Evolutionary conservation across 139 green algal species (phyloP).

Genomic region (Ostreobium quekettii): DNA sequence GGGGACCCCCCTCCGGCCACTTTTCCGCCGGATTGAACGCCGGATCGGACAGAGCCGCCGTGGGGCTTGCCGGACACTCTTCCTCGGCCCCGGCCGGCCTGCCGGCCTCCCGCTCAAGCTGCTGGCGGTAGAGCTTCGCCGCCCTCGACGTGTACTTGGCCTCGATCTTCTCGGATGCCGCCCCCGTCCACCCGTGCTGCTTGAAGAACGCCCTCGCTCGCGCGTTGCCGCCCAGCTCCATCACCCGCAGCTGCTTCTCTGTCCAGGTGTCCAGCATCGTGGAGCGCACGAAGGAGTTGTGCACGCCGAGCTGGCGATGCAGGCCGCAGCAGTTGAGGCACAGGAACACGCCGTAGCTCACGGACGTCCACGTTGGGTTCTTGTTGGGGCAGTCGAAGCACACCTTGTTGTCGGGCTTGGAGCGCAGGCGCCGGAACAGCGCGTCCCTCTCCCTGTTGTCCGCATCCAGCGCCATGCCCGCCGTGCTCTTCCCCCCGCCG

Average conservation of each 20-base stretch:
- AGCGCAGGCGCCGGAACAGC: conserved; percentile 72
- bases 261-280: conserved; percentile 92
- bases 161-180: conserved; percentile 88
- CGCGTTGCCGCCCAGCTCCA: conserved; percentile 80
- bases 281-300: conserved; percentile 91
- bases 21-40: conserved; percentile 2
- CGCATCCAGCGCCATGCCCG: too few relatives aligned
- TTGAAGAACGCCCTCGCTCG: conserved; percentile 90
- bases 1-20: neutral
- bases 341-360: conserved; percentile 94
- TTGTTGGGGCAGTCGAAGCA: conserved; percentile 93
- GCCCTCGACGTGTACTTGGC: conserved; percentile 90
- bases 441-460: conserved; percentile 61
- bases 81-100: conserved; percentile 19
- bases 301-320: conserved; percentile 88
- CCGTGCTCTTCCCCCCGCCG: too few relatives aligned
- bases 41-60: neutral
- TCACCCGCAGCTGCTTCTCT: conserved; percentile 86
- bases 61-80: neutral
- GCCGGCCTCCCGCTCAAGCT: conserved; percentile 80
- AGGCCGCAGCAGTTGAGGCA: conserved; percentile 91
- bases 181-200: conserved; percentile 92
- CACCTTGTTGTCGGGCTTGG: conserved; percentile 89
- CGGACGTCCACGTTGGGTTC: conserved; percentile 92
- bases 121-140: conserved; percentile 79